Base-by-base conservation (phyloP, 805 yeast species). In the Saccharomycopsis fermentans region DNA sequence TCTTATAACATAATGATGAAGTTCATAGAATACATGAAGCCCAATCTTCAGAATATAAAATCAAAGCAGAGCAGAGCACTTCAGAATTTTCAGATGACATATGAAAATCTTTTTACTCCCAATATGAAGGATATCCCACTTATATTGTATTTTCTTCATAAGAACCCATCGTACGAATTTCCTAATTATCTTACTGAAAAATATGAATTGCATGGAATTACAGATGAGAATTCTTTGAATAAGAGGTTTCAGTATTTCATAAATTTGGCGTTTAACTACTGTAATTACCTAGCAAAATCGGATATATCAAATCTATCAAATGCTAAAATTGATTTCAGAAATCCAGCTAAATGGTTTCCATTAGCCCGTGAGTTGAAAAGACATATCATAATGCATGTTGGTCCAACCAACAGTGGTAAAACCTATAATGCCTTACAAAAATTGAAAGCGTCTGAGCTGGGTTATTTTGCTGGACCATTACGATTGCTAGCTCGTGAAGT, bases 381-480 rank as follows among this genome's bases (percentile, higher is more conserved):
- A 43, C 84, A 86, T 55, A 77, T 94, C 54, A 78, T 86, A n/a
- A 80, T 94, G 83, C 99, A 94, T 69, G 88, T 94, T 11, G 99
- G 99, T 0, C 99, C 99, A 1, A 94, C 99, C 0, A 94, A 94
- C 69, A 84, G 94, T 64, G 99, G 99, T 12, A 94, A 94, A 67
- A 94, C 98, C 0, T 87, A 88, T 67, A 79, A 81, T 54, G 96
- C 98, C 0, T 72, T 94, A 52, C 77, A 86, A 65, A 77, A 82
- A 58, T 75, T 94, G 54, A 83, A 83, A 64, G 66, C 70, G 21
- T 82, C 90, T 16, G 76, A 81, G 35, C 77, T 83, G 19, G 99
- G 99, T 0, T 87, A 86, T 64, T 94, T 85, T 71, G 98, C 98
- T 0, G 98, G 98, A 0, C 99, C 99, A 0, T 73, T 94, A 53